Evolutionary conservation across 495 filamentous ascomycete genomes (phyloP).

Genomic region (Hypoxylon intermedium): DNA sequence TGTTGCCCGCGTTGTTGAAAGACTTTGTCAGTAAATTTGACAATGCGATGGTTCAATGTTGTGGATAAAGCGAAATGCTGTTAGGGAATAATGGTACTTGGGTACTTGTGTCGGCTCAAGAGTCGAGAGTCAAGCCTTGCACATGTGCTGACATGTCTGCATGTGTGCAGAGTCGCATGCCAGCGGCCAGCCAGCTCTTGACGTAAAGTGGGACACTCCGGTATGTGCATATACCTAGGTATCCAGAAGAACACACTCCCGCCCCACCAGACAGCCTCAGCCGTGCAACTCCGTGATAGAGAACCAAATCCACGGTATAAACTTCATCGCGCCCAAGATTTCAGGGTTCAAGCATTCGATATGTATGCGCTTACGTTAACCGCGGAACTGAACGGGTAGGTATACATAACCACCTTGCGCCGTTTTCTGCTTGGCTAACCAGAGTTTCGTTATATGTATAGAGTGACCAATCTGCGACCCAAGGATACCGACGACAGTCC

Average conservation of each 20-base stretch:
- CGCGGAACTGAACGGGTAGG: constrained; percentile 76
- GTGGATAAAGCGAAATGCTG: constrained; percentile 5
- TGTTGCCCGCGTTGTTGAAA: constrained; percentile 1
- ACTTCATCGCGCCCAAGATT: constrained; percentile 3
- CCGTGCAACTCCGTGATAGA: no score
- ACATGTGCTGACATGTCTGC: no score
- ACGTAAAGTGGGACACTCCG: no score
- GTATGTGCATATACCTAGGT: constrained; percentile 4
- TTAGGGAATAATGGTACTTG: no score
- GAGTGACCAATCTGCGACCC: constrained; percentile 87
- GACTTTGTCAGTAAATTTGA: constrained; percentile 22
- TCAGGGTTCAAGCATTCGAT: constrained; percentile 22
- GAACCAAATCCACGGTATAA: background rate
- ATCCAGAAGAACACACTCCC: background rate
- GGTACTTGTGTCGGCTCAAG: background rate
- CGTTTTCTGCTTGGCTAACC: constrained; percentile 31
- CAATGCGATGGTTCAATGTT: constrained; percentile 26
- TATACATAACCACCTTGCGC: constrained; percentile 7
- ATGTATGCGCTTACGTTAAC: constrained; percentile 83
- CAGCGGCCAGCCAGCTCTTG: no score
- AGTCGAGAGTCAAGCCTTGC: background rate
- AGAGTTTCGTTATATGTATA: constrained; percentile 47
- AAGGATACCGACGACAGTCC: constrained; percentile 78
- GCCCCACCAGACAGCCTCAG: no score
- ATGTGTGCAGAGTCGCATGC: no score